phyloP scores from a whole-genome alignment of 2,329 filamentous ascomycete genomes.

The Dothideomycetes sp. region DNA sequence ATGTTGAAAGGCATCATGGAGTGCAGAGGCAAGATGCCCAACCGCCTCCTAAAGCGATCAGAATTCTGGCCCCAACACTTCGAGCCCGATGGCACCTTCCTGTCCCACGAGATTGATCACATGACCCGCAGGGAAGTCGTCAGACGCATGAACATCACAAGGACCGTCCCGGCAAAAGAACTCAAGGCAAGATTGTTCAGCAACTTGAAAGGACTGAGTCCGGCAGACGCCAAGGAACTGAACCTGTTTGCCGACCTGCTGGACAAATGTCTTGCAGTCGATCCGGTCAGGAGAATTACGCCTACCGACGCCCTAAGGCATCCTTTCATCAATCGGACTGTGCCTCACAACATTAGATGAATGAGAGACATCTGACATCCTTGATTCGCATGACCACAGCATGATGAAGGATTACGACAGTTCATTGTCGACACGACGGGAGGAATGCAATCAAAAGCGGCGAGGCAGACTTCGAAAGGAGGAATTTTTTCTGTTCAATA shows the following conservation, averaged over 20 bases:
- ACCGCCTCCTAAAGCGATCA: slow-evolving; percentile 78
- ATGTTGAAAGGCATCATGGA: slow-evolving; percentile 98
- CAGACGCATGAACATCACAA: slow-evolving; percentile 58
- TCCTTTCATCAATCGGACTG: slow-evolving; percentile 62
- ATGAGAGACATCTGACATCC: neutral
- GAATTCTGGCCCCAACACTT: slow-evolving; percentile 70
- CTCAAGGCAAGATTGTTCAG: slow-evolving; percentile 68
- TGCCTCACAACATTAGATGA: slow-evolving; percentile 8
- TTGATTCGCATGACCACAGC: too few species aligned
- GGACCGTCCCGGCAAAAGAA: slow-evolving; percentile 56
- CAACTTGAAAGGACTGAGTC: slow-evolving; percentile 58
- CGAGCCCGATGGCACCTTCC: slow-evolving; percentile 74
- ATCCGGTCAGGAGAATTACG: slow-evolving; percentile 85
- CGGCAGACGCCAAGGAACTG: slow-evolving; percentile 66
- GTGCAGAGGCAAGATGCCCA: slow-evolving; percentile 81
- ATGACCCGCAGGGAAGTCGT: slow-evolving; percentile 71
- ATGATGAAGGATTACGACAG: too few species aligned
- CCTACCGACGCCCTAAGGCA: slow-evolving; percentile 80
- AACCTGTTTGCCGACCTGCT: slow-evolving; percentile 78
- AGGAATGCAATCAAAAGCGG: too few species aligned
- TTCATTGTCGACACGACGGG: too few species aligned
- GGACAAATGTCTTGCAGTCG: slow-evolving; percentile 78
- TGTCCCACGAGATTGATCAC: slow-evolving; percentile 78
- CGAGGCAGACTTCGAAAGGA: too few species aligned
- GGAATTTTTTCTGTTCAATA: too few species aligned